Evolutionary conservation across 345 rosid species (phyloP).

Genomic region (Lepidium didymum): DNA sequence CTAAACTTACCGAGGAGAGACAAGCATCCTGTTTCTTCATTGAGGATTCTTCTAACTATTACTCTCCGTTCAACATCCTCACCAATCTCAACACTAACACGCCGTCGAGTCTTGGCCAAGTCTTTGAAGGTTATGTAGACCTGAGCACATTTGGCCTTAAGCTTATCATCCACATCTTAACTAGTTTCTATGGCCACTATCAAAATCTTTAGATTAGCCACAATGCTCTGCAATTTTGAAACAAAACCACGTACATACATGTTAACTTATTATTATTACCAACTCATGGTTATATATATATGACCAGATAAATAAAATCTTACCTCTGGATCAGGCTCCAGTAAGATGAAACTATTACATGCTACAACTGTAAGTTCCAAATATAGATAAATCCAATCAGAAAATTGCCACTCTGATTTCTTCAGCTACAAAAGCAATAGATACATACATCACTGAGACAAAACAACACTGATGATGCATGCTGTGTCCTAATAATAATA

Average conservation of each 20-base stretch:
- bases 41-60: not conserved
- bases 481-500: not conserved
- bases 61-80: not conserved
- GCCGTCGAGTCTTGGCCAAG: not conserved
- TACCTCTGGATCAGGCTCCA: not conserved
- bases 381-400: not conserved
- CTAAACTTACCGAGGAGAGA: not conserved
- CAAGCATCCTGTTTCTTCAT: not conserved
- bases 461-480: not conserved
- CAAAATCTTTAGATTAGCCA: not conserved
- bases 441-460: not conserved
- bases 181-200: not conserved
- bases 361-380: not conserved
- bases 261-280: not conserved
- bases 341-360: not conserved
- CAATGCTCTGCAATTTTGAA: not conserved
- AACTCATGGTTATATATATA: not conserved
- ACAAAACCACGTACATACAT: no score
- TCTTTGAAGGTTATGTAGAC: not conserved
- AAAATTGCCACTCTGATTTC: not conserved
- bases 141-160: not conserved
- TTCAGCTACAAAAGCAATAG: not conserved
- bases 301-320: not conserved
- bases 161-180: not conserved
- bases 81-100: not conserved